Percentiles rank a stretch among this genome's conserved stretches.
phyloP scores from a whole-genome alignment of 768 basidiomycete species.

The Auriscalpium microsporum region DNA sequence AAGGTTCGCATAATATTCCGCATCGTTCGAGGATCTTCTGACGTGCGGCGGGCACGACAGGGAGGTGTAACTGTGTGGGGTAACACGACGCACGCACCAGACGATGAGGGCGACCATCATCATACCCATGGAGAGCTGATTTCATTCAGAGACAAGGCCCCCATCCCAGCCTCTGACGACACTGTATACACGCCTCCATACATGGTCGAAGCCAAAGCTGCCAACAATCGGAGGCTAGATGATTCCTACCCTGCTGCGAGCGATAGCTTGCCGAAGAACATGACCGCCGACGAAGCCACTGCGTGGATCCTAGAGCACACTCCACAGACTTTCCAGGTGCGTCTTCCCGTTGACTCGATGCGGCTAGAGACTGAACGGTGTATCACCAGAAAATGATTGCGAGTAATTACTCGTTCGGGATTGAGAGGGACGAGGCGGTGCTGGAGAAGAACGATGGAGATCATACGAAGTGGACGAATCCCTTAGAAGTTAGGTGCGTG shows the following conservation, averaged over 20 bases:
- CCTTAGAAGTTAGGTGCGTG: constrained; percentile 58
- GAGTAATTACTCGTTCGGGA: constrained; percentile 82
- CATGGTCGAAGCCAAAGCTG: background rate
- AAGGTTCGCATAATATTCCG: constrained; percentile 42
- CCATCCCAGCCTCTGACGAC: constrained; percentile 3
- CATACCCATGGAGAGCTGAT: constrained; percentile 79
- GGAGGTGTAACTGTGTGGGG: constrained; percentile 86
- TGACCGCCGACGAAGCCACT: constrained; percentile 71
- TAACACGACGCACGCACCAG: constrained; percentile 63
- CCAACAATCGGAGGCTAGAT: background rate
- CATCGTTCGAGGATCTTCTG: background rate
- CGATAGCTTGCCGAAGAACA: constrained; percentile 37
- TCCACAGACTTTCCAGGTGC: constrained; percentile 70
- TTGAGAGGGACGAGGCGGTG: constrained; percentile 64
- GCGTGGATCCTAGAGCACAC: constrained; percentile 80
- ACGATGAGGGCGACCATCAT: constrained; percentile 47
- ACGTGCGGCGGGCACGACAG: constrained; percentile 26
- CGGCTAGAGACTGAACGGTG: background rate
- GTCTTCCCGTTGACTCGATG: constrained; percentile 3
- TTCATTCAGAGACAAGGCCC: constrained; percentile 49
- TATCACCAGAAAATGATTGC: constrained; percentile 62
- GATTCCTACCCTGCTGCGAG: constrained; percentile 5
- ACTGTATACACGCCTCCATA: constrained; percentile 10
- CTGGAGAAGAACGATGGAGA: constrained; percentile 63
- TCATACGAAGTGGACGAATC: constrained; percentile 87